These are phyloP conservation scores for Solanum chacoense DNA, from an alignment of 305 asterid genomes.

Conservation along the genomic window DNA sequence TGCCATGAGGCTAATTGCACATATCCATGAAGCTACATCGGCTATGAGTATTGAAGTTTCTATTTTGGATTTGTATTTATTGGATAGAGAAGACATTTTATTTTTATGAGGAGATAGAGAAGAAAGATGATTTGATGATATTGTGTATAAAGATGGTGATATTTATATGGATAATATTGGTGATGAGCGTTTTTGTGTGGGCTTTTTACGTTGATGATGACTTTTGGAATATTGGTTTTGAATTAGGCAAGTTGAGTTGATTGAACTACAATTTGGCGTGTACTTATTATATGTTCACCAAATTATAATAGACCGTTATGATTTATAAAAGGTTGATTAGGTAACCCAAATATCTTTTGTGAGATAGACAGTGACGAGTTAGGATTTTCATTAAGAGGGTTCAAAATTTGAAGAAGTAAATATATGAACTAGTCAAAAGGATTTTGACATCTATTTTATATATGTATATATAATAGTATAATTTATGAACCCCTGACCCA, in stretches of 20 bases:
- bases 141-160: neutral
- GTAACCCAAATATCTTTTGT: neutral
- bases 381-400: neutral
- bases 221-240: neutral
- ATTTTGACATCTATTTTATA: too few relatives aligned
- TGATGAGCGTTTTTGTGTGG: neutral
- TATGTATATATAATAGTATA: neutral
- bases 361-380: neutral
- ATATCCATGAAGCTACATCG: constrained; percentile 10
- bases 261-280: neutral
- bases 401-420: neutral
- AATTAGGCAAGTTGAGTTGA: neutral
- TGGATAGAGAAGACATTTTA: neutral
- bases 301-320: neutral
- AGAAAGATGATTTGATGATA: neutral
- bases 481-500: neutral
- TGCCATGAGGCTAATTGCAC: constrained; percentile 4
- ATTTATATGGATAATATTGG: neutral
- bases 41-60: constrained; percentile 9
- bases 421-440: neutral
- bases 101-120: neutral
- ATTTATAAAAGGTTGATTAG: neutral
- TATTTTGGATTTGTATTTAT: neutral
- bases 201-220: neutral
- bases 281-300: neutral